These are phyloP conservation scores for Gillenia trifoliata DNA, from an alignment of 306 rosid species.

Conservation along the genomic window DNA sequence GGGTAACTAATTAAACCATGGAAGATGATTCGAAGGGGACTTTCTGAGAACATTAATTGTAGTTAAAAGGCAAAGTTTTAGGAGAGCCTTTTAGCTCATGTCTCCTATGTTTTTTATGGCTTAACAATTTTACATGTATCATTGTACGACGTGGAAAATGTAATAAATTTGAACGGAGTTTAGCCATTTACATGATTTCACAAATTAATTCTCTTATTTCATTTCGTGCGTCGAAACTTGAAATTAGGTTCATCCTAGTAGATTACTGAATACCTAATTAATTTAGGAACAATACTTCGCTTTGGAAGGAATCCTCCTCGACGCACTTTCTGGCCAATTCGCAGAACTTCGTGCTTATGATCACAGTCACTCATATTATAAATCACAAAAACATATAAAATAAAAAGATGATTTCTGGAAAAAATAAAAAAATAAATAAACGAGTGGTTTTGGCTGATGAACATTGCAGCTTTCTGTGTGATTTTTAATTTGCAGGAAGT, in stretches of 20 bases:
- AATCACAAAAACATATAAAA: neutral
- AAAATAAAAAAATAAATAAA: neutral
- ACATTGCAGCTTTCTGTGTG: neutral
- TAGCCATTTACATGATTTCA: neutral
- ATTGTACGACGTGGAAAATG: neutral
- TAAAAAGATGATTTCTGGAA: neutral
- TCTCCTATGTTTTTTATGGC: neutral
- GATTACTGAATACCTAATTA: neutral
- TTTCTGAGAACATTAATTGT: neutral
- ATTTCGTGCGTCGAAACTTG: neutral
- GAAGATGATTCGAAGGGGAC: neutral
- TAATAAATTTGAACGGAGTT: neutral
- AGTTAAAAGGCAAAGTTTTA: conserved; percentile 22
- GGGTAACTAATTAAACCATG: neutral
- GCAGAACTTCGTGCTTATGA: too few relatives aligned
- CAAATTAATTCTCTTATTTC: neutral
- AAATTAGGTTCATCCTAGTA: neutral
- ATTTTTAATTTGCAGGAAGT: too few relatives aligned
- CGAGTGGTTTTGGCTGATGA: neutral
- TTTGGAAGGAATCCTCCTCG: too few relatives aligned
- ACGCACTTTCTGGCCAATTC: too few relatives aligned
- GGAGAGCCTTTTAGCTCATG: conserved; percentile 17
- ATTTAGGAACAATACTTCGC: neutral
- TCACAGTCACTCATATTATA: too few relatives aligned
- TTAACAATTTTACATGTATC: neutral